These are phyloP conservation scores for Theileria sp. DNA, from an alignment of 169 alveolate genomes.

Conservation along the genomic window DNA sequence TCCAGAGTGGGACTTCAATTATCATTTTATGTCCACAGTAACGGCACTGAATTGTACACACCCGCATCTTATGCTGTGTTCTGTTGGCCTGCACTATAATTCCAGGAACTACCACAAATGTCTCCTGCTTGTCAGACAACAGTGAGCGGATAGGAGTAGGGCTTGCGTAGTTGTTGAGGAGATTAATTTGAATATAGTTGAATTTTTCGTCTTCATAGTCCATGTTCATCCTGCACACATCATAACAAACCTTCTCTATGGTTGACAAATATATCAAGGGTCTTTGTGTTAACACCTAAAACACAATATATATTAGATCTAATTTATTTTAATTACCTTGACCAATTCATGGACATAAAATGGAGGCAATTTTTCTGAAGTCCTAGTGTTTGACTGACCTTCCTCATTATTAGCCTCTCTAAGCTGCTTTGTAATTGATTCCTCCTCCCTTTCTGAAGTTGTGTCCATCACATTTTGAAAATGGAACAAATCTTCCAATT, in stretches of 20 bases:
- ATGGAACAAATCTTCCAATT: slow-evolving; percentile 74
- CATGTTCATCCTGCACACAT: slow-evolving; percentile 73
- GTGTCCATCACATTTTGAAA: slow-evolving; percentile 72
- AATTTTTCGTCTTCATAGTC: slow-evolving; percentile 70
- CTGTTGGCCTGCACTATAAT: slow-evolving; percentile 91
- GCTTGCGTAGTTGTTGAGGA: slow-evolving; percentile 71
- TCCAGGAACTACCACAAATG: slow-evolving; percentile 92
- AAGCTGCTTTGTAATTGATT: slow-evolving; percentile 47
- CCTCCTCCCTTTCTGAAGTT: slow-evolving; percentile 67
- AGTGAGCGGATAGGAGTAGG: slow-evolving; percentile 76
- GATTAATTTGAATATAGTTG: slow-evolving; percentile 72
- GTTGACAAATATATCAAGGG: slow-evolving; percentile 75
- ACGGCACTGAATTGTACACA: slow-evolving; percentile 83
- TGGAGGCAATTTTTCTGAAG: slow-evolving; percentile 49
- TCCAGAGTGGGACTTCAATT: slow-evolving; percentile 87
- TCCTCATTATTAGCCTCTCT: slow-evolving; percentile 37
- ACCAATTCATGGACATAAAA: slow-evolving; percentile 73
- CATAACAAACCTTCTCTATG: slow-evolving; percentile 73
- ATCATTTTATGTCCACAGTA: slow-evolving; percentile 88
- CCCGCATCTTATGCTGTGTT: slow-evolving; percentile 84
- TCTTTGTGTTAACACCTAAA: slow-evolving; percentile 72
- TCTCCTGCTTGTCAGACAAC: slow-evolving; percentile 80
- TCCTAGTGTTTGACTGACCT: neutral
- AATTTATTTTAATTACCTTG: slow-evolving; percentile 30
- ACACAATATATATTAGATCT: neutral